Conservation (phyloP, 768 basidiomycete genomes). For the Podaxis sp. region DNA sequence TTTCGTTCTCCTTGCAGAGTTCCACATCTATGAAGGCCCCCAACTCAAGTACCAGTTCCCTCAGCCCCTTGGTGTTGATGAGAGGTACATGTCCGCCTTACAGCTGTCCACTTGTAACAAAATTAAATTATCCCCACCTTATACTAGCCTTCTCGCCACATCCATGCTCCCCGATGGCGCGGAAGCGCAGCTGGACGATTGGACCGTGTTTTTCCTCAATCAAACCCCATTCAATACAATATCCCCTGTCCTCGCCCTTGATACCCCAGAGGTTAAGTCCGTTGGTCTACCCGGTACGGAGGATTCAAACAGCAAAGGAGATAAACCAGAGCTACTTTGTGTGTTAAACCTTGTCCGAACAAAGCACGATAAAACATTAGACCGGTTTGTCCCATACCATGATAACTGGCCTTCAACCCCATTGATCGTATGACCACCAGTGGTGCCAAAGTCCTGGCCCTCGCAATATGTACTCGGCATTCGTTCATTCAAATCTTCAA, state of each 20-base stretch:
- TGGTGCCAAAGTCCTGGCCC: conserved; percentile 91
- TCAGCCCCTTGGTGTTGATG: conserved; percentile 90
- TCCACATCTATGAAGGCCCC: conserved; percentile 94
- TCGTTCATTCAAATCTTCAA: conserved; percentile 97
- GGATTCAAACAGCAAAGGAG: conserved; percentile 21
- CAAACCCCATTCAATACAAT: conserved; percentile 90
- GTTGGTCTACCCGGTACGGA: conserved; percentile 37
- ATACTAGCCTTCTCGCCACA: conserved; percentile 81
- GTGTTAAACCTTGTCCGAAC: conserved; percentile 91
- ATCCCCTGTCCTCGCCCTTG: conserved; percentile 75
- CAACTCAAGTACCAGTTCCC: conserved; percentile 96
- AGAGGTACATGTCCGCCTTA: conserved; percentile 56
- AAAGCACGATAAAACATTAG: conserved; percentile 82
- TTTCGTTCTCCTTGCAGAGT: conserved; percentile 96
- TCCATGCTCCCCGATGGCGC: conserved; percentile 99
- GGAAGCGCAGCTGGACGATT: conserved; percentile 92
- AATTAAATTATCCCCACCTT: conserved; percentile 17
- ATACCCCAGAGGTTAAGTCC: conserved; percentile 47
- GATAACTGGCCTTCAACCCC: background rate
- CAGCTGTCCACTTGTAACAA: background rate
- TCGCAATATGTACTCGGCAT: conserved; percentile 91
- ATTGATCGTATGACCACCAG: conserved; percentile 35
- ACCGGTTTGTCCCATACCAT: conserved; percentile 51
- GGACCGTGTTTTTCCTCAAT: conserved; percentile 98
- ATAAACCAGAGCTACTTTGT: conserved; percentile 66